Evolutionary conservation across 176 grass and related monocot species (phyloP).

Genomic region (Aegilops tauschii): DNA sequence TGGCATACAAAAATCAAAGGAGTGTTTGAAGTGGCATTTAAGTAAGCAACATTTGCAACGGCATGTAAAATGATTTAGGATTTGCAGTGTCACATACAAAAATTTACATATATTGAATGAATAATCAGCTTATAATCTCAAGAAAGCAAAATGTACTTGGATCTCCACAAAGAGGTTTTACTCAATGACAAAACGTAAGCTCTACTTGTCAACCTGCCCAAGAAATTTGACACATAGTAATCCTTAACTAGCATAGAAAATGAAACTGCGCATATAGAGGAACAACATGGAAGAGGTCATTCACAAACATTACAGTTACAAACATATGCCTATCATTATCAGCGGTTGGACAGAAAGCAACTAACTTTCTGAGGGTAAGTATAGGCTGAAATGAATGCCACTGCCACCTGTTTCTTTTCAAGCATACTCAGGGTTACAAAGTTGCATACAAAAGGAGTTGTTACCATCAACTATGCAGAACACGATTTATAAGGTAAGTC

Average conservation of each 20-base stretch:
- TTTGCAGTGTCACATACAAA: neutral
- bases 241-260: conserved; percentile 6
- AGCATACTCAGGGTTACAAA: neutral
- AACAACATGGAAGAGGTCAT: neutral
- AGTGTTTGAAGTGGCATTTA: neutral
- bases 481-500: neutral
- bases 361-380: neutral
- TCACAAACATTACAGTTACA: neutral
- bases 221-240: neutral
- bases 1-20: neutral
- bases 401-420: neutral
- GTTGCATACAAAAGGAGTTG: conserved; percentile 8
- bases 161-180: neutral
- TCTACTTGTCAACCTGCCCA: neutral
- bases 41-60: neutral
- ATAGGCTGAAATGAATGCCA: neutral
- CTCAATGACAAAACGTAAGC: neutral
- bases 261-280: neutral
- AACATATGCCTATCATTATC: neutral
- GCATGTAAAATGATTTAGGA: neutral
- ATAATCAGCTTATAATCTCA: neutral
- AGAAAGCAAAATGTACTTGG: neutral
- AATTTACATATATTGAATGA: neutral
- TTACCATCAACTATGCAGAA: neutral
- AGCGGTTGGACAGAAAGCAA: neutral